These are phyloP conservation scores for Linanthus parryae DNA, from an alignment of 148 eudicot species.

Conservation along the genomic window DNA sequence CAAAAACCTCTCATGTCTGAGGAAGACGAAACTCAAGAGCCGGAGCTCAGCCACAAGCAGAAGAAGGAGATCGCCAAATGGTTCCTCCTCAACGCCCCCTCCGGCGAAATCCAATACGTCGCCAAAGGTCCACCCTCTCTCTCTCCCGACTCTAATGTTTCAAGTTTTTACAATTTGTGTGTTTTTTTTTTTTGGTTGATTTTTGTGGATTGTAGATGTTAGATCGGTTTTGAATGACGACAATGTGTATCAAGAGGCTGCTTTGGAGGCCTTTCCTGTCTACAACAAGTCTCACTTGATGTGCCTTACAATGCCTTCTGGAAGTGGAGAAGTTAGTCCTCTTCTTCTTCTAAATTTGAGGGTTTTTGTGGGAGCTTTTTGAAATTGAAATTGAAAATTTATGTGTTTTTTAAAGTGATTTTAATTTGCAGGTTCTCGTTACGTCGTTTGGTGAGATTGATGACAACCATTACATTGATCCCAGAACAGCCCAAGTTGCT, in stretches of 20 bases:
- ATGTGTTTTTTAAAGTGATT: too few species aligned
- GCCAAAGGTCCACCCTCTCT: conserved; percentile 54
- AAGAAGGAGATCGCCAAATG: conserved; percentile 90
- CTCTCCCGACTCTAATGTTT: neutral
- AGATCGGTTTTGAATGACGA: conserved; percentile 73
- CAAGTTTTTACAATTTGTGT: conserved; percentile 1
- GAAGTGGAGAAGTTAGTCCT: conserved; percentile 82
- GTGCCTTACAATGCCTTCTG: conserved; percentile 61
- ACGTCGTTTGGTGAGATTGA: conserved; percentile 62
- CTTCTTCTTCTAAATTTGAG: too few species aligned
- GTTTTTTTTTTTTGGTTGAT: neutral
- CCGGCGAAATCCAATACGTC: conserved; percentile 91
- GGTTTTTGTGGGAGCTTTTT: too few species aligned
- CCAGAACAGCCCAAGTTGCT: conserved; percentile 89
- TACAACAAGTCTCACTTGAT: conserved; percentile 85
- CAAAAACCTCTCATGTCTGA: conserved; percentile 12
- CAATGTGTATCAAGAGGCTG: conserved; percentile 52
- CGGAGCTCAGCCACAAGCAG: conserved; percentile 45
- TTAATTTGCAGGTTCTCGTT: conserved; percentile 66
- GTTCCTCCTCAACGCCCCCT: conserved; percentile 91
- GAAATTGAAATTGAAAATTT: too few species aligned
- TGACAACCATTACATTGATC: conserved; percentile 79
- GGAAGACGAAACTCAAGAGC: conserved; percentile 36
- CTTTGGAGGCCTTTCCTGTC: conserved; percentile 70
- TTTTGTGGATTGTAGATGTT: conserved; percentile 41